Percentiles rank a stretch among this genome's conserved stretches.
phyloP scores from a whole-genome alignment of 108 stramenopile genomes.

The Conticribra guillardii region DNA sequence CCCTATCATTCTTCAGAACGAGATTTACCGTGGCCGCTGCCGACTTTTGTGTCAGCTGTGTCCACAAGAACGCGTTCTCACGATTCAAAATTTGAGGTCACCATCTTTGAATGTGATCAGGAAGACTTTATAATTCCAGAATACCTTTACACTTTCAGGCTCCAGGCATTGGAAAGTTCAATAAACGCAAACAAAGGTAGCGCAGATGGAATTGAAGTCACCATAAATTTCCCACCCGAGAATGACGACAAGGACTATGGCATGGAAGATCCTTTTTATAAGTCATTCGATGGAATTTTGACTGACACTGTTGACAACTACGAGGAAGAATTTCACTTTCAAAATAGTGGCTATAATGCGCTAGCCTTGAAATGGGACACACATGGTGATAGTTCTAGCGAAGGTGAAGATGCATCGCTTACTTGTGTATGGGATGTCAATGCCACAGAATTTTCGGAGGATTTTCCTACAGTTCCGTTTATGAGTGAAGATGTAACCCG shows the following conservation, averaged over 20 bases:
- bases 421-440: constrained; percentile 74
- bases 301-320: constrained; percentile 33
- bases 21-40: constrained; percentile 74
- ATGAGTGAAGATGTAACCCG: constrained; percentile 56
- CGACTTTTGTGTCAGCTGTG: constrained; percentile 55
- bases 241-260: constrained; percentile 16
- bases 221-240: constrained; percentile 48
- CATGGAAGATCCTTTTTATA: constrained; percentile 50
- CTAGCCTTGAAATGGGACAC: constrained; percentile 25
- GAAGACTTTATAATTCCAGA: constrained; percentile 76
- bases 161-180: constrained; percentile 61
- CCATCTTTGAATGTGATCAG: constrained; percentile 70
- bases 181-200: constrained; percentile 31
- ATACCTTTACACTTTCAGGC: constrained; percentile 56
- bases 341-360: constrained; percentile 49
- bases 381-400: constrained; percentile 19
- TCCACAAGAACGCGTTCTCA: constrained; percentile 48
- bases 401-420: not conserved
- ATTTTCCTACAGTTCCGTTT: constrained; percentile 45
- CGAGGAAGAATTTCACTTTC: constrained; percentile 41
- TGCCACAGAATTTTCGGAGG: constrained; percentile 13
- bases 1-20: constrained; percentile 62
- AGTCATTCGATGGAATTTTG: constrained; percentile 26
- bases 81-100: constrained; percentile 73
- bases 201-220: constrained; percentile 45